Base-by-base conservation (phyloP, 2,329 filamentous ascomycete species). In the Fusarium sp. region DNA sequence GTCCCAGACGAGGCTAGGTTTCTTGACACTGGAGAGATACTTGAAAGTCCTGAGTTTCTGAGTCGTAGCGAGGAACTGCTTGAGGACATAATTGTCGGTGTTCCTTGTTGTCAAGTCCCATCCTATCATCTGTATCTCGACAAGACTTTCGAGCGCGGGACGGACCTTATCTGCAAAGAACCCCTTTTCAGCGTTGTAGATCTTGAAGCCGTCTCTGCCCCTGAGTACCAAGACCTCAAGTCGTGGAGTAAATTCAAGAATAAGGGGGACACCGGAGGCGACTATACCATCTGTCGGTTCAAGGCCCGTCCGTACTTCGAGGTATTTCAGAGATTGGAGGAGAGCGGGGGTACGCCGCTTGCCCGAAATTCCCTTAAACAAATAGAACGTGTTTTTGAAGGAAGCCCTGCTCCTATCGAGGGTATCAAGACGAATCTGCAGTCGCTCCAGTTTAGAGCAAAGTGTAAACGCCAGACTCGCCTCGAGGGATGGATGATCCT, bases 171-270 rank as follows among this genome's bases (percentile, higher is more conserved):
- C 25, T 13, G n/a, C 7, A n/a, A n/a, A n/a, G 18, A 37, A n/a
- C 18, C 5, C 0, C 0, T 4, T n/a, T 12, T 37, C 18, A 12
- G 6, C 1, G 10, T 10, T n/a, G 9, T n/a, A 1, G 5, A 9
- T 5, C 10, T n/a, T n/a, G 18, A n/a, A 37, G 3, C 34, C 34
- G 25, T 46, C 44, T 12, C 18, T 18, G 16, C 42, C 21, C 9
- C 42, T 25, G 4, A 26, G 18, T 3, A 19, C 6, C 7, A 46
- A 19, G 4, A 30, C 13, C 7, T 48, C n/a, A 3, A 48, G n/a
- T 6, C 0, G 10, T 5, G 45, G 45, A 8, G n/a, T 16, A 5
- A 28, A 4, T 3, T 30, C 5, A 3, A 48, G n/a, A 30, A 48
- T n/a, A 0, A 14, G 9, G 3, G 34, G 3, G 3, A 37, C 10